Conservation (phyloP, 139 green algal species). For the Coelastrella sp. region DNA sequence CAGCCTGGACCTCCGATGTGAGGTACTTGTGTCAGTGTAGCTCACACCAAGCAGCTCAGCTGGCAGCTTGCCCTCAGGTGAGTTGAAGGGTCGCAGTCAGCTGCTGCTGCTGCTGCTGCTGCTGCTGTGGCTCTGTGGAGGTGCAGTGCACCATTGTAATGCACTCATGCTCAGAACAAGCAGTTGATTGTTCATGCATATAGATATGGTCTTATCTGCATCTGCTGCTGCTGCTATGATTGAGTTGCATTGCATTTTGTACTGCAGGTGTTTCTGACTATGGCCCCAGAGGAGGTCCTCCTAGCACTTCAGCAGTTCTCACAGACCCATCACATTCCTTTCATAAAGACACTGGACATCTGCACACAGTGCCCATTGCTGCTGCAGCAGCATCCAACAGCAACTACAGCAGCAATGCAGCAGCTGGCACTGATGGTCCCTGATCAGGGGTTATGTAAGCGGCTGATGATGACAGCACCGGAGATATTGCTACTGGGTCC, state of each 20-base stretch:
- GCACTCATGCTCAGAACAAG: no score
- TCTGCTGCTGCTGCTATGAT: neutral
- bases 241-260: no score
- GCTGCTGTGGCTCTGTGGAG: no score
- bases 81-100: no score
- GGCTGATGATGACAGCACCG: neutral
- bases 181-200: neutral
- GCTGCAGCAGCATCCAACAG: neutral
- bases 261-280: neutral
- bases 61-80: slow-evolving; percentile 35
- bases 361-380: neutral
- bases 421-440: neutral
- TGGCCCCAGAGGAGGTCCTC: neutral
- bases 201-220: neutral
- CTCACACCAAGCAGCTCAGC: neutral
- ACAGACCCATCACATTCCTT: neutral
- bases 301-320: neutral
- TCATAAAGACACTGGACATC: neutral
- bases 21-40: neutral
- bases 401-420: slow-evolving; percentile 16
- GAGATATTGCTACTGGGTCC: neutral
- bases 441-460: neutral
- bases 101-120: no score
- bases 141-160: no score
- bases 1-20: slow-evolving; percentile 23